Percentiles rank a stretch among this genome's conserved stretches.
Evolutionary conservation across 208 protist species (phyloP).

Genomic region (Trypanosoma caninum): DNA sequence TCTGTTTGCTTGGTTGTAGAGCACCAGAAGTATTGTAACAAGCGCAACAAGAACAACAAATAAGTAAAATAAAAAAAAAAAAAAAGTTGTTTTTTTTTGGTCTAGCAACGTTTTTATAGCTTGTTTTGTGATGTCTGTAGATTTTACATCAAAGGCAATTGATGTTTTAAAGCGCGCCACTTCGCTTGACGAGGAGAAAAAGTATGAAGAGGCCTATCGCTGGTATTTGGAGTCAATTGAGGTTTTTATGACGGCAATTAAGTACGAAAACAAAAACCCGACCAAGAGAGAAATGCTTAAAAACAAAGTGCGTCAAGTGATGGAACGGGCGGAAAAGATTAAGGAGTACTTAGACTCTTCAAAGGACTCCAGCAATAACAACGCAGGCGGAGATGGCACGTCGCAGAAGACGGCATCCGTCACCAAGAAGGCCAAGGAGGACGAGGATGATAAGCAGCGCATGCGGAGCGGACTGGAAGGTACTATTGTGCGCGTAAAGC

Average conservation of each 20-base stretch:
- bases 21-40: too few relatives aligned
- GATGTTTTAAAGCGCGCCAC: slow-evolving; percentile 92
- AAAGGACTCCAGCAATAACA: slow-evolving; percentile 45
- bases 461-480: slow-evolving; percentile 78
- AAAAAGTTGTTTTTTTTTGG: too few relatives aligned
- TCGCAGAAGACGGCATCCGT: slow-evolving; percentile 58
- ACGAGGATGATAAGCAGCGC: slow-evolving; percentile 91
- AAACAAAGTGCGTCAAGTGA: slow-evolving; percentile 91
- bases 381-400: slow-evolving; percentile 20
- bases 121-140: slow-evolving; percentile 67
- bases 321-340: slow-evolving; percentile 95
- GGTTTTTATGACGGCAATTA: slow-evolving; percentile 93
- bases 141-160: slow-evolving; percentile 94
- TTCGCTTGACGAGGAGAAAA: slow-evolving; percentile 85
- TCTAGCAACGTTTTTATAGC: too few relatives aligned
- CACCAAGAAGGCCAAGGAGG: slow-evolving; percentile 80
- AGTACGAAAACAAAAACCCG: slow-evolving; percentile 94
- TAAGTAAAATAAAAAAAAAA: slow-evolving; percentile 1
- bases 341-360: slow-evolving; percentile 92
- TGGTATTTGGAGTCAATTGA: slow-evolving; percentile 95
- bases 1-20: too few relatives aligned
- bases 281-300: slow-evolving; percentile 92
- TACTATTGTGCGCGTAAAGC: slow-evolving; percentile 75
- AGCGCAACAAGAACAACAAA: slow-evolving; percentile 4
- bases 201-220: slow-evolving; percentile 92